phyloP scores from a whole-genome alignment of 108 stramenopile genomes.

The Nitzschia sp. region DNA sequence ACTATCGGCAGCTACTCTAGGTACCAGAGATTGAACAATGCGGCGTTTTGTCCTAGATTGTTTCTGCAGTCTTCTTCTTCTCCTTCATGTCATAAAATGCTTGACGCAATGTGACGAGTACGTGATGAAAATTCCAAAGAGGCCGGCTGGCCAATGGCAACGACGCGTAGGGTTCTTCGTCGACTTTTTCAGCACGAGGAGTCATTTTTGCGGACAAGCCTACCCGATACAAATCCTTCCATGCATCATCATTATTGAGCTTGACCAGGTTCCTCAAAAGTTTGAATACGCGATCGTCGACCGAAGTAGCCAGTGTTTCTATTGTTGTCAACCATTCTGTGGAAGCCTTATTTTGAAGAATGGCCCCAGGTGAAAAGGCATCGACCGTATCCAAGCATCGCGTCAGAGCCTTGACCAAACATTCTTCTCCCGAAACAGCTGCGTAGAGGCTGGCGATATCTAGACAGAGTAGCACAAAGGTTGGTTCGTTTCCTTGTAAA shows the following conservation, averaged over 20 bases:
- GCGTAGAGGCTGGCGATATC: slow-evolving; percentile 80
- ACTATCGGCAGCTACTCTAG: no score
- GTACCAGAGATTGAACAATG: no score
- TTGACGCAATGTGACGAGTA: slow-evolving; percentile 2
- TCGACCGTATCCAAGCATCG: slow-evolving; percentile 72
- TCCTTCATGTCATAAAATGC: neutral
- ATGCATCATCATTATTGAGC: slow-evolving; percentile 54
- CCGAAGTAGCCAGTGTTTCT: slow-evolving; percentile 56
- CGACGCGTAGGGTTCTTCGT: neutral
- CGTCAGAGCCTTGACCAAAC: slow-evolving; percentile 60
- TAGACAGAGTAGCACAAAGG: slow-evolving; percentile 77
- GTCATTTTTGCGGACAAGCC: slow-evolving; percentile 60
- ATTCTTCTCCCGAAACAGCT: slow-evolving; percentile 70
- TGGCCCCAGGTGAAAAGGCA: slow-evolving; percentile 53
- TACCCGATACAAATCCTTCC: slow-evolving; percentile 70
- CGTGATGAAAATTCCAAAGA: neutral
- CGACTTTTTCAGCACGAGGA: neutral
- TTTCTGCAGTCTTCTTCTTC: no score
- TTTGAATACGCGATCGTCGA: slow-evolving; percentile 75
- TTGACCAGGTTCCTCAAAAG: slow-evolving; percentile 69
- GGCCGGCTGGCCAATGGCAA: neutral
- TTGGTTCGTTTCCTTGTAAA: slow-evolving; percentile 65
- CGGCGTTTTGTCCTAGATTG: no score
- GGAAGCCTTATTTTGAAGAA: neutral
- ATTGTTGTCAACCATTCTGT: slow-evolving; percentile 68